Percentiles rank a stretch among this genome's conserved stretches.
Evolutionary conservation across 768 basidiomycete genomes (phyloP).

Genomic region (Serendipita sp.): DNA sequence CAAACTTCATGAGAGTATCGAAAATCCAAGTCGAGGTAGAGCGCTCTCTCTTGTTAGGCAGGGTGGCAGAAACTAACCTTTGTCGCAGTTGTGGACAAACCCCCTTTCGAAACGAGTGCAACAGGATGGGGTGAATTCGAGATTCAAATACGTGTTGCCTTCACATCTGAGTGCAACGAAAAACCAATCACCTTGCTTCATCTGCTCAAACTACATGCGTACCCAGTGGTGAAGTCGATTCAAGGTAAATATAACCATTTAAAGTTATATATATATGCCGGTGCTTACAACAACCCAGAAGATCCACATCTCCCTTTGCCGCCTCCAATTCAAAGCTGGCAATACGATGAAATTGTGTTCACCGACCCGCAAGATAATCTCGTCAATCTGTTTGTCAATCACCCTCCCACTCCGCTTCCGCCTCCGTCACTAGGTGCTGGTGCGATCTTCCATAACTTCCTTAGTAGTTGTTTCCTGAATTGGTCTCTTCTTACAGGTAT

Average conservation of each 20-base stretch:
- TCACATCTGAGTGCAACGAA: slow-evolving; percentile 77
- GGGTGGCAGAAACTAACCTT: slow-evolving; percentile 5
- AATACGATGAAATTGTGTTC: slow-evolving; percentile 97
- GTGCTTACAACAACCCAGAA: slow-evolving; percentile 33
- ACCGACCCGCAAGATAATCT: slow-evolving; percentile 82
- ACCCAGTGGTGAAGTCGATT: slow-evolving; percentile 23
- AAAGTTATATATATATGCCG: slow-evolving; percentile 45
- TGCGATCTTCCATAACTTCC: slow-evolving; percentile 43
- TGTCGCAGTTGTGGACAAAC: slow-evolving; percentile 64
- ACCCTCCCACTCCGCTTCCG: slow-evolving; percentile 72
- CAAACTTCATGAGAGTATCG: slow-evolving; percentile 93
- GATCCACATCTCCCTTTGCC: slow-evolving; percentile 8
- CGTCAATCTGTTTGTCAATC: slow-evolving; percentile 58
- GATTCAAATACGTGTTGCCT: slow-evolving; percentile 80
- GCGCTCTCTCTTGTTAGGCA: slow-evolving; percentile 8
- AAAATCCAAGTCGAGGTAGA: slow-evolving; percentile 78
- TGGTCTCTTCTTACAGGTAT: neutral
- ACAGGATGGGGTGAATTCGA: slow-evolving; percentile 99
- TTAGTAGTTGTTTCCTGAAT: neutral
- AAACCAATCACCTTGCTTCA: slow-evolving; percentile 80
- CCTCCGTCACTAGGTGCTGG: slow-evolving; percentile 37
- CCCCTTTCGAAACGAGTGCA: slow-evolving; percentile 89
- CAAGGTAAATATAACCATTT: slow-evolving; percentile 32
- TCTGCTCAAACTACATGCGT: slow-evolving; percentile 89
- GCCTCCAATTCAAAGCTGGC: slow-evolving; percentile 82